Base-by-base conservation (phyloP, 2,329 filamentous ascomycete genomes). In the Botryotinia globosa region DNA sequence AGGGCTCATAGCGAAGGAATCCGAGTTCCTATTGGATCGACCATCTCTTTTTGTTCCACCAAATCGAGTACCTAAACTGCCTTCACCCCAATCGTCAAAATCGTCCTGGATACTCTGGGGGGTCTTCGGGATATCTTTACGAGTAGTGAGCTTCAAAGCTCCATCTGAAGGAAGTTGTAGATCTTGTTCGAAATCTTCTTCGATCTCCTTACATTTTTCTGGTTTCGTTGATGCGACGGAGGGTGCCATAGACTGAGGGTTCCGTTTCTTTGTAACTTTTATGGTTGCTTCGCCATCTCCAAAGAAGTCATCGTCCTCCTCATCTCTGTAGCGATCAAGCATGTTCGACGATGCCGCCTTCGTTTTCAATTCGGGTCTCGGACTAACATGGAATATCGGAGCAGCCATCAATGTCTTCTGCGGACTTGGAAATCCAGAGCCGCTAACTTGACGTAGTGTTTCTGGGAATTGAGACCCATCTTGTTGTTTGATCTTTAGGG, bases 11-110 rank as follows among this genome's bases (percentile, higher is more conserved):
- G 93, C 93, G 56, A 94, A 97, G 51, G 91, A 90, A 29, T 94
- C 95, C 1, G 94, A 97, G 83, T 93, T 96, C 78, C 93, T 90
- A 78, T 90, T 90, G 66, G 93, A 94, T 58, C 89, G 89, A n/a
- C 87, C 88, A 79, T 95, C 93, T 78, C 93, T 90, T 76, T 90
- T 88, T 22, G 94, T 97, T 62, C 95, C 95, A 56, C 92, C 94
- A 82, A 94, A 95, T 73, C 95, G 89, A 62, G 95, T 97, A 56
- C 95, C 94, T 73, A 98, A 86, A 81, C 94, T 98, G 72, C 94
- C 94, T 82, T 98, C 96, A 69, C 92, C 93, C 92, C 95, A 97
- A 80, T 98, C 90, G 74, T 92, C 94, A 77, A 97, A 90, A 74
- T 97, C 94, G 69, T 97, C 93, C 74, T 85, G 82, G 75, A 86